These are phyloP conservation scores for Albatrellus ellisii DNA, from an alignment of 768 basidiomycete species.

Conservation along the genomic window DNA sequence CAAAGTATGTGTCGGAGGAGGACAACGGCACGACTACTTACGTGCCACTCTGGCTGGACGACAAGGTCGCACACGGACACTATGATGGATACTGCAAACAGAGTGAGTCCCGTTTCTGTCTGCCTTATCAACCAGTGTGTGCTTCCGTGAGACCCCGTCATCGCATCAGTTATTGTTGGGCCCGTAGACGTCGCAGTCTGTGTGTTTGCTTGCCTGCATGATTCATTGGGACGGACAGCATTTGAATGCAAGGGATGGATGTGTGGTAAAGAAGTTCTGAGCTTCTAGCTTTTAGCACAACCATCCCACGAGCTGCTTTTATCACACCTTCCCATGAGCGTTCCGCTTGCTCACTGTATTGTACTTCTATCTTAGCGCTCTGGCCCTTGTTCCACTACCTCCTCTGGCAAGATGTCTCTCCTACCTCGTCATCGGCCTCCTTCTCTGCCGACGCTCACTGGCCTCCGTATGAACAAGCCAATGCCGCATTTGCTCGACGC, in stretches of 20 bases:
- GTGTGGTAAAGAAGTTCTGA: no score
- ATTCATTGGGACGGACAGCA: no score
- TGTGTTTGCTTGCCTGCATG: no score
- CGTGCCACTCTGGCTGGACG: conserved; percentile 85
- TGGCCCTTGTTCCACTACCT: conserved; percentile 99
- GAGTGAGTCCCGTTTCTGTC: conserved; percentile 41
- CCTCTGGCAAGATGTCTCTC: conserved; percentile 83
- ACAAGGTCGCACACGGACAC: conserved; percentile 82
- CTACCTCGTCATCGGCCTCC: conserved; percentile 73
- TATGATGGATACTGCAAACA: conserved; percentile 98
- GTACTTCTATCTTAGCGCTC: conserved; percentile 48
- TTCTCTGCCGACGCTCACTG: conserved; percentile 62
- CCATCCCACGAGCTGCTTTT: no score
- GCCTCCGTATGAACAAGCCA: conserved; percentile 69
- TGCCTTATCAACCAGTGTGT: no score
- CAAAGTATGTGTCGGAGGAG: conserved; percentile 45
- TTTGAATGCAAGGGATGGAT: no score
- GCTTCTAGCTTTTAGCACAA: no score
- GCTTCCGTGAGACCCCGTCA: no score
- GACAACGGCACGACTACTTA: conserved; percentile 51
- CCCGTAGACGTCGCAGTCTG: no score
- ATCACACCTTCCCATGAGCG: no score
- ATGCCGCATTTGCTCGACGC: conserved; percentile 66
- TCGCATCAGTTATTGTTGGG: no score
- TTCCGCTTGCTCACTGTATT: background rate